Percentiles rank a stretch among this genome's conserved stretches.
These are phyloP conservation scores for Globisporangium radiosum DNA, from an alignment of 352 stramenopile genomes.

Conservation along the genomic window DNA sequence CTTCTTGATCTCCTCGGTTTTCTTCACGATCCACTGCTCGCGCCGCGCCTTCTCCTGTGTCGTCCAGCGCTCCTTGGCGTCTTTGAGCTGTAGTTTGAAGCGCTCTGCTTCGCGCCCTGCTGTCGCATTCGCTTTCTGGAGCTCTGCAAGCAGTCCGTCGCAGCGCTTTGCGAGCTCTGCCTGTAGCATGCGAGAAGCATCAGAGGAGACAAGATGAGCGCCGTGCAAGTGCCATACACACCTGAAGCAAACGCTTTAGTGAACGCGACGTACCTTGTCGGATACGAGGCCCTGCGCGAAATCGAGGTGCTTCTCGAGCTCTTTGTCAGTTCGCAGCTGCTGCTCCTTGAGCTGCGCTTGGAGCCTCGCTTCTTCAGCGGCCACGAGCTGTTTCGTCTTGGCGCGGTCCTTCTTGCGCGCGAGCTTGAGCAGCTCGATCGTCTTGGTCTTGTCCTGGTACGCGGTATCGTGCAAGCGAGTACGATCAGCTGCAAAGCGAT, in stretches of 20 bases:
- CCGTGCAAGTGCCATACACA: not conserved
- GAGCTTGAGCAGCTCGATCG: slow-evolving; percentile 72
- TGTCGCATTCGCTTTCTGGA: slow-evolving; percentile 46
- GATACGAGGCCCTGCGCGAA: slow-evolving; percentile 71
- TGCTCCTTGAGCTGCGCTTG: slow-evolving; percentile 51
- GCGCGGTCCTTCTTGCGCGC: slow-evolving; percentile 69
- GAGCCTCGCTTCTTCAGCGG: slow-evolving; percentile 37
- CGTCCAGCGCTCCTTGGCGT: slow-evolving; percentile 68
- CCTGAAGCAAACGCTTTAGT: not conserved
- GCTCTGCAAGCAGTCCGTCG: slow-evolving; percentile 59
- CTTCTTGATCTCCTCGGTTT: slow-evolving; percentile 85
- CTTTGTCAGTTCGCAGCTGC: slow-evolving; percentile 56
- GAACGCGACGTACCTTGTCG: slow-evolving; percentile 46
- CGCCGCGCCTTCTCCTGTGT: slow-evolving; percentile 61
- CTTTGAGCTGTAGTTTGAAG: slow-evolving; percentile 71
- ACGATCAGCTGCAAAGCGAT: not conserved
- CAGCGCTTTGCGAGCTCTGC: slow-evolving; percentile 59
- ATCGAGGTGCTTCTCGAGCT: slow-evolving; percentile 75
- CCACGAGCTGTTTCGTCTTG: slow-evolving; percentile 52
- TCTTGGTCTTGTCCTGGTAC: slow-evolving; percentile 75
- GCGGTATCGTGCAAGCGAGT: no score
- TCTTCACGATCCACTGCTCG: slow-evolving; percentile 78
- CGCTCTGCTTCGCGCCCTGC: slow-evolving; percentile 42
- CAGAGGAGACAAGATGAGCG: not conserved
- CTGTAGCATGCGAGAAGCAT: slow-evolving; percentile 14